These are phyloP conservation scores for Halenospora varia DNA, from an alignment of 495 filamentous ascomycete genomes.

Conservation along the genomic window DNA sequence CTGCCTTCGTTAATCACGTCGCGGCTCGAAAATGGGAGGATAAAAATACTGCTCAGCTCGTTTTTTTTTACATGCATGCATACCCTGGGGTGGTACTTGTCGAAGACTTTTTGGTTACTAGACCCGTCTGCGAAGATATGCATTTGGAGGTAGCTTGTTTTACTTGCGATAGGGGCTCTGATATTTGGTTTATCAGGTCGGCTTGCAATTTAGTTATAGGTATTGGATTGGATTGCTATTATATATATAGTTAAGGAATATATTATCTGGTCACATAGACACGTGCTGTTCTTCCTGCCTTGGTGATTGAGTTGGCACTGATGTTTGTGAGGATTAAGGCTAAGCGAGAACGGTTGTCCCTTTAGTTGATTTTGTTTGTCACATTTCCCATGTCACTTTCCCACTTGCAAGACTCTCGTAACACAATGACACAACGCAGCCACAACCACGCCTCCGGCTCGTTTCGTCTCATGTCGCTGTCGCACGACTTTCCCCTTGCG, in stretches of 20 bases:
- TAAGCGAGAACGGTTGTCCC: too few relatives aligned
- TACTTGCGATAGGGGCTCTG: too few relatives aligned
- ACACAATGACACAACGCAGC: too few relatives aligned
- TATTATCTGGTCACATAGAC: background rate
- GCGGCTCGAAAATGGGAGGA: background rate
- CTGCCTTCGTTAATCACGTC: background rate
- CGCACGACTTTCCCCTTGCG: too few relatives aligned
- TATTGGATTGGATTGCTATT: background rate
- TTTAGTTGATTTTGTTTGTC: too few relatives aligned
- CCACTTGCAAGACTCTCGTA: too few relatives aligned
- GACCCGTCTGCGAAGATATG: slow-evolving; percentile 5
- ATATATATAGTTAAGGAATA: background rate
- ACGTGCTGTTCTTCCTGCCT: background rate
- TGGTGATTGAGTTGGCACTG: too few relatives aligned
- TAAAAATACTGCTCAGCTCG: background rate
- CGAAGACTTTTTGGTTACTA: slow-evolving; percentile 2
- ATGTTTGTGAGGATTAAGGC: too few relatives aligned
- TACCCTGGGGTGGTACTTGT: slow-evolving; percentile 8
- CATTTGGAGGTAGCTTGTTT: slow-evolving; percentile 6
- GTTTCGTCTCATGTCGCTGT: background rate
- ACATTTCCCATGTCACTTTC: too few relatives aligned
- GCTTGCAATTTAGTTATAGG: background rate
- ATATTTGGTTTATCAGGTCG: too few relatives aligned
- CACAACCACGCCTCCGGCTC: too few relatives aligned
- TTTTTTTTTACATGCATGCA: background rate